A percentile compares a stretch with the other conserved stretches of the same genome.
Evolutionary conservation across 176 grass and related monocot genomes (phyloP).

Genomic region (Avena atlantica): DNA sequence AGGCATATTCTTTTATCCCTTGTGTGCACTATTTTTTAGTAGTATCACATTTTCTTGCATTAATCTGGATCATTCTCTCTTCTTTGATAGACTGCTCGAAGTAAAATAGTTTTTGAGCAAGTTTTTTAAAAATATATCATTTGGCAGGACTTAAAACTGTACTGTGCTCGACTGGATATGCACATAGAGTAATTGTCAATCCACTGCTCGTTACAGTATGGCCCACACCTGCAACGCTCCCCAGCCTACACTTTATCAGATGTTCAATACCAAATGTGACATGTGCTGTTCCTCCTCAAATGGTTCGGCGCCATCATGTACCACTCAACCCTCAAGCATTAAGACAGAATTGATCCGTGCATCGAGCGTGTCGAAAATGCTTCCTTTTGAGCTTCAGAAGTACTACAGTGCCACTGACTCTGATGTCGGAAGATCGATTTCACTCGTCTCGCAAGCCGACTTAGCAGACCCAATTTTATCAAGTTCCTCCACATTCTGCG

Average conservation of each 20-base stretch:
- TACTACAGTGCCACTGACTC: constrained; percentile 4
- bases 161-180: neutral
- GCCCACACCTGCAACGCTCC: constrained; percentile 48
- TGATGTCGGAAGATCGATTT: constrained; percentile 36
- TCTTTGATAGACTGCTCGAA: neutral
- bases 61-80: neutral
- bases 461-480: constrained; percentile 49
- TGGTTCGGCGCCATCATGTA: constrained; percentile 22
- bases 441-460: constrained; percentile 24
- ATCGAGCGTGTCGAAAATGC: constrained; percentile 14
- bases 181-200: neutral
- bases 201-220: constrained; percentile 42
- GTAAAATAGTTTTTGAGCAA: neutral
- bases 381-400: constrained; percentile 40
- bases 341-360: constrained; percentile 33
- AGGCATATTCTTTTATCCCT: neutral
- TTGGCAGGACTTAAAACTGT: neutral
- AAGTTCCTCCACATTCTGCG: constrained; percentile 73
- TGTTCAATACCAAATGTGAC: constrained; percentile 39
- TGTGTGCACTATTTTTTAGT: neutral
- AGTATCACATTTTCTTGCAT: neutral
- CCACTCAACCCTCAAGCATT: constrained; percentile 40
- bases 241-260: constrained; percentile 43
- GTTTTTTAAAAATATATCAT: constrained; percentile 1
- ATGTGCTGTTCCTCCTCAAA: neutral